These are phyloP conservation scores for Trichoderma atrobrunneum DNA, from an alignment of 2,329 filamentous ascomycete species.

Conservation along the genomic window DNA sequence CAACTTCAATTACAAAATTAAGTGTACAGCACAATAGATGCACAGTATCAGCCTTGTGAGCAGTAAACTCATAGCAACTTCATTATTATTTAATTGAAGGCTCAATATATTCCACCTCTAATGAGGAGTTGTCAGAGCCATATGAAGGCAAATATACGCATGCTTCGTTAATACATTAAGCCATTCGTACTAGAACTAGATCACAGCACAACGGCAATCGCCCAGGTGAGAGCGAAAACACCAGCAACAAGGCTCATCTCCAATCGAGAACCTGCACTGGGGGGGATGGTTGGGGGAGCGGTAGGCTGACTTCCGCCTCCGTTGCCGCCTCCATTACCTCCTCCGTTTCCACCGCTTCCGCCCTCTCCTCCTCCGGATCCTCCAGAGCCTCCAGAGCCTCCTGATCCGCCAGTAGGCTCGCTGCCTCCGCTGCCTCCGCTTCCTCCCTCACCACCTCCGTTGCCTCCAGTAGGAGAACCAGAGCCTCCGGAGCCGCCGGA, in stretches of 20 bases:
- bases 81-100: neutral
- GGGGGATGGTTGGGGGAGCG: slow-evolving; percentile 18
- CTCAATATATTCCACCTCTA: neutral
- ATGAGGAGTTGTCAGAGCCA: neutral
- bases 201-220: slow-evolving; percentile 26
- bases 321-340: slow-evolving; percentile 12
- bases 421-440: neutral
- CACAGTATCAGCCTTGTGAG: neutral
- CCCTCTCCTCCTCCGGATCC: slow-evolving; percentile 6
- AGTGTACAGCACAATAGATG: neutral
- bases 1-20: neutral
- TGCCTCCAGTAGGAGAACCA: neutral
- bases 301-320: slow-evolving; percentile 13
- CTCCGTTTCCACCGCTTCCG: slow-evolving; percentile 9
- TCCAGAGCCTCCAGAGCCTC: neutral
- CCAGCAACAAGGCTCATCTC: slow-evolving; percentile 28
- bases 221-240: slow-evolving; percentile 27
- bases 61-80: neutral
- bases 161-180: neutral
- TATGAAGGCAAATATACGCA: neutral
- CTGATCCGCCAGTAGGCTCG: neutral
- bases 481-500: neutral
- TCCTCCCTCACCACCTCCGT: neutral
- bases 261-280: slow-evolving; percentile 22
- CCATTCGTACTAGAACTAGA: neutral